Evolutionary conservation across 2,329 filamentous ascomycete species (phyloP), one percentile per base, ranked within the genome.

Genomic region (Pseudocercospora musae): DNA sequence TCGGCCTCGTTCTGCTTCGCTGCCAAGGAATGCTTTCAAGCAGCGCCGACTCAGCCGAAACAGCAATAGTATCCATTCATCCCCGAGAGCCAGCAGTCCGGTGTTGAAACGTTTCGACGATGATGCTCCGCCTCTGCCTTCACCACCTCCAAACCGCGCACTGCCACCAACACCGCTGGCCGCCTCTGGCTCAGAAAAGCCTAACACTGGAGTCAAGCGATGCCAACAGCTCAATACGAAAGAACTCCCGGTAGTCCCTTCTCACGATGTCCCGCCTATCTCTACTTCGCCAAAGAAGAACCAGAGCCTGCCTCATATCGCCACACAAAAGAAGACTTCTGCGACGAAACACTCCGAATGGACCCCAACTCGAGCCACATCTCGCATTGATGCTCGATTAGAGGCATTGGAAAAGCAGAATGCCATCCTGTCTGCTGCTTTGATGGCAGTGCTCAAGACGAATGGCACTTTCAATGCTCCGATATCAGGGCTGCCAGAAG

Each of bases 361-460:
- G 33, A 55, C 58, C 21, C 56, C 68, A 3, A 62, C 58, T 29
- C 61, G 63, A 37, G 58, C 61, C 37, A 53, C 63, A 2, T 59
- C 65, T 6, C 65, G 64, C 7, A 62, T 76, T 15, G 72, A 74
- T 33, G 71, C 74, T 27, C 71, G 76, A 2, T 62, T 78, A 37
- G 75, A 77, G 49, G 74, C 73, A 13, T 62, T 78, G 23, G 76
- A 78, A 62, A 74, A 76, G 40, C 73, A 77, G 58, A 79, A 78
- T 59, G 69, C 69, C 15, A 57, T 79, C 7, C 69, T 79, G 8
- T 73, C 75, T 25, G 77, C 77, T 8, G 77, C 77, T 4, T 66
- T 79, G 23, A 74, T 76, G 69, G 77, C 76, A 5, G 75, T 78
- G 44, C 59, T 79, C 33, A 71, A 72, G 52, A 77, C 74, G 2